phyloP scores from a whole-genome alignment of 805 yeast genomes.

The Ogataea wickerhamii region DNA sequence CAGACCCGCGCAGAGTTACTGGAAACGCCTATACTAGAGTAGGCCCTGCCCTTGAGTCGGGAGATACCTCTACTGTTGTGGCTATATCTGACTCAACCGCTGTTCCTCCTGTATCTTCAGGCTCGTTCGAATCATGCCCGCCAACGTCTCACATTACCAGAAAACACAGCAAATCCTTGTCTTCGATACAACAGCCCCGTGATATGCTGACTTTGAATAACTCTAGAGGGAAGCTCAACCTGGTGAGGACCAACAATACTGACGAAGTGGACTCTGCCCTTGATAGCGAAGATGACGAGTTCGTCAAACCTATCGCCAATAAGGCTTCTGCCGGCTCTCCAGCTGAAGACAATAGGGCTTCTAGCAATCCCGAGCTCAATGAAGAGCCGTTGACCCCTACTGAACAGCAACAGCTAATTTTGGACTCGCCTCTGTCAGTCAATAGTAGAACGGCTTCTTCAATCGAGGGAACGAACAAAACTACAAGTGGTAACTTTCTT shows the following conservation, averaged over 20 bases:
- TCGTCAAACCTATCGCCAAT: conserved; percentile 8
- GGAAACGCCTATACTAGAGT: not conserved
- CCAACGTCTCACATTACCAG: conserved; percentile 21
- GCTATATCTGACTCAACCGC: conserved; percentile 1
- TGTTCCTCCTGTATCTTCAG: conserved; percentile 3
- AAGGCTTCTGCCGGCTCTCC: conserved; percentile 1
- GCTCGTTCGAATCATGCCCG: conserved; percentile 8
- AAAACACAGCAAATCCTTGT: conserved; percentile 40
- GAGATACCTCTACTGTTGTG: not conserved
- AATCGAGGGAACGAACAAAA: not conserved
- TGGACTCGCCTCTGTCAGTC: conserved; percentile 5
- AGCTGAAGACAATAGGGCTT: not conserved
- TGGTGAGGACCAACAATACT: conserved; percentile 10
- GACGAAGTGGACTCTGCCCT: conserved; percentile 26
- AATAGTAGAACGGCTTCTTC: not conserved
- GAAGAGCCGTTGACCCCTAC: not conserved
- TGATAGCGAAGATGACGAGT: conserved; percentile 23
- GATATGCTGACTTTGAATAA: conserved; percentile 34
- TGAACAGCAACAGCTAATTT: conserved; percentile 10
- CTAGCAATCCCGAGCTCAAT: not conserved
- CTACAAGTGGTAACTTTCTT: conserved; percentile 3
- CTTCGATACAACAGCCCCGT: conserved; percentile 43
- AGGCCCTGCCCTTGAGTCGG: not conserved
- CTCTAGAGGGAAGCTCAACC: conserved; percentile 9
- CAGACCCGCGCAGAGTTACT: not conserved